Conservation (phyloP, 257 asterid species). For the Solanum sejunctum region DNA sequence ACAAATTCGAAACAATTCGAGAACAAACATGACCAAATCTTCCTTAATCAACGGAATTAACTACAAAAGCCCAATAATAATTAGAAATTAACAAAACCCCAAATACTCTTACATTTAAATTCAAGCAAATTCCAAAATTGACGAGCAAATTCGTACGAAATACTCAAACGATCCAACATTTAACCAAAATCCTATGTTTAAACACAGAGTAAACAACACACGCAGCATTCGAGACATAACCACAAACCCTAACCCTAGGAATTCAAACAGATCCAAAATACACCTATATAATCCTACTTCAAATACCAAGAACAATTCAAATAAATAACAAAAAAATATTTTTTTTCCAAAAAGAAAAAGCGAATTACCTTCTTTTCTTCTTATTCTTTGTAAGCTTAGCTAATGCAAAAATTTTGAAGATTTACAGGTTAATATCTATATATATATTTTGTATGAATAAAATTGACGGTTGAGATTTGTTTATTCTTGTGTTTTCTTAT, state of each 20-base stretch:
- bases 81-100: not conserved
- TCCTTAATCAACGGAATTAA: not conserved
- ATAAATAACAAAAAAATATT: not conserved
- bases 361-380: not conserved
- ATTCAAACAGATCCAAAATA: not conserved
- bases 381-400: not conserved
- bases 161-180: not conserved
- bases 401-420: not conserved
- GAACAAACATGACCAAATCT: not conserved
- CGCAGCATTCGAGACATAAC: not conserved
- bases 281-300: not conserved
- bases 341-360: too few species aligned
- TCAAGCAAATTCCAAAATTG: not conserved
- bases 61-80: not conserved
- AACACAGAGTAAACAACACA: not conserved
- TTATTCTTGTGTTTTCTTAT: conserved; percentile 18
- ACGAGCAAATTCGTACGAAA: not conserved
- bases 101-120: too few species aligned
- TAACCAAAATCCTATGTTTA: not conserved
- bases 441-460: conserved; percentile 9
- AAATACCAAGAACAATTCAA: not conserved
- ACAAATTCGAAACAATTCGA: not conserved
- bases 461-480: conserved; percentile 37
- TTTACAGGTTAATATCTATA: not conserved
- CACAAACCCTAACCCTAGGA: conserved; percentile 7